phyloP scores from a whole-genome alignment of 257 asterid genomes.

The Oldenlandia corymbosa region DNA sequence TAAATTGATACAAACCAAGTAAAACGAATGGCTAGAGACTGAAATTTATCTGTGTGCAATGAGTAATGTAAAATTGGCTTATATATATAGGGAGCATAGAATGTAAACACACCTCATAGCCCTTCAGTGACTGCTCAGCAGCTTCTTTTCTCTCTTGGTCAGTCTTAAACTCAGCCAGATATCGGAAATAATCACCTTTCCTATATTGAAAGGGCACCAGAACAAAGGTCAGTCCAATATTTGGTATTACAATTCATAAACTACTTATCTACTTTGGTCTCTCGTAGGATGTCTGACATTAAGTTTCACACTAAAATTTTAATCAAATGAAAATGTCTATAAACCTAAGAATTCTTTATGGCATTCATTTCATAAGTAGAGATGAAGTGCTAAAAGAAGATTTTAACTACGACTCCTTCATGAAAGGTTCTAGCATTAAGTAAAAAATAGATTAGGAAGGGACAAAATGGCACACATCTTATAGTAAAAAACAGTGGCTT shows the following conservation, averaged over 20 bases:
- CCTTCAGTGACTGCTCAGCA: slow-evolving; percentile 71
- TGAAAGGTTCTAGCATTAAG: no score
- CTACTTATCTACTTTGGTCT: no score
- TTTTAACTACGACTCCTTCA: no score
- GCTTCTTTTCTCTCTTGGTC: slow-evolving; percentile 76
- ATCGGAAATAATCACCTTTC: slow-evolving; percentile 87
- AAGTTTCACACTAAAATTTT: no score
- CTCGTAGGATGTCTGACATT: no score
- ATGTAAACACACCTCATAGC: slow-evolving; percentile 65
- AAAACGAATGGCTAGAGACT: slow-evolving; percentile 1
- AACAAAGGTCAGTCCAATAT: background rate
- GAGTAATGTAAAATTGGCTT: background rate
- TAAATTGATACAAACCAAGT: slow-evolving; percentile 7
- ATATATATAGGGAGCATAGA: background rate
- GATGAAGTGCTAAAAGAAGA: no score
- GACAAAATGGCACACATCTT: slow-evolving; percentile 55
- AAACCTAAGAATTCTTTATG: no score
- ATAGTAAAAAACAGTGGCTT: slow-evolving; percentile 88
- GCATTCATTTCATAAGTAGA: no score
- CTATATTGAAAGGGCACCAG: slow-evolving; percentile 26
- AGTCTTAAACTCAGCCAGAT: slow-evolving; percentile 81
- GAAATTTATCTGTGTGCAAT: background rate
- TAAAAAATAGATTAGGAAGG: no score
- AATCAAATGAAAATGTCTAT: no score
- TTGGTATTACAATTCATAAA: background rate